Evolutionary conservation across 257 asterid genomes (phyloP), one percentile per base, ranked within the genome.

Genomic region (Leonotis leonurus): DNA sequence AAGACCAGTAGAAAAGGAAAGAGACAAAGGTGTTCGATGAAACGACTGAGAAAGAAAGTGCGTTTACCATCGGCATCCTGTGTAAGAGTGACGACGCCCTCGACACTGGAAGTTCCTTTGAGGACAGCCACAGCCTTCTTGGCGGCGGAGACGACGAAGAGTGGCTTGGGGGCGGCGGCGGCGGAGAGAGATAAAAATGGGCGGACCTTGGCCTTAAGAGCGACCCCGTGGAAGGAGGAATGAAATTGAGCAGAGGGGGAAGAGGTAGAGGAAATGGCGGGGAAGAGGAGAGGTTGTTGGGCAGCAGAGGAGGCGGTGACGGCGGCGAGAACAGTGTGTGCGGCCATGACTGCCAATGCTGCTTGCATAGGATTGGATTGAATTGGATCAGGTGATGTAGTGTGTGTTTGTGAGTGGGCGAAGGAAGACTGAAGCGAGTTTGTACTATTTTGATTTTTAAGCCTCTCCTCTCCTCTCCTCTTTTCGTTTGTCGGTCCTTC

Each of bases 41-140:
- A 78, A 78, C 1, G 45, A 73, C 70, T 37, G 63, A 53, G 4
- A 13, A 62, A 67, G 65, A 50, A 27, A 25, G 61, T 39, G 39
- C 39, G 59, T 18, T 59, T 70, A 86, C 97, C 97, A 39, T 75
- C 83, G 50, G 65, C 81, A 11, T 88, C 95, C 76, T 92, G 97
- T 1, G 89, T 68, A 59, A 92, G 97, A 57, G 85, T 88, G 71
- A 81, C 95, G 16, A 92, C 95, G 39, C 99, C 99, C 80, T 89
- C 96, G 51, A 89, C 95, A 17, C n/a, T n/a, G 50, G 98, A 78
- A 25, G 75, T 74, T 10, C 99, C 99, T 30, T 85, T 92, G 64
- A 92, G 95, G 30, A 92, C 94, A 35, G 97, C 84, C 33, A 92
- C 98, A 24, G 86, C 96, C 53, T 89, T 92, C 71, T 83, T 92